phyloP scores from a whole-genome alignment of 140 eudicot genomes.

The Bidens hawaiensis region DNA sequence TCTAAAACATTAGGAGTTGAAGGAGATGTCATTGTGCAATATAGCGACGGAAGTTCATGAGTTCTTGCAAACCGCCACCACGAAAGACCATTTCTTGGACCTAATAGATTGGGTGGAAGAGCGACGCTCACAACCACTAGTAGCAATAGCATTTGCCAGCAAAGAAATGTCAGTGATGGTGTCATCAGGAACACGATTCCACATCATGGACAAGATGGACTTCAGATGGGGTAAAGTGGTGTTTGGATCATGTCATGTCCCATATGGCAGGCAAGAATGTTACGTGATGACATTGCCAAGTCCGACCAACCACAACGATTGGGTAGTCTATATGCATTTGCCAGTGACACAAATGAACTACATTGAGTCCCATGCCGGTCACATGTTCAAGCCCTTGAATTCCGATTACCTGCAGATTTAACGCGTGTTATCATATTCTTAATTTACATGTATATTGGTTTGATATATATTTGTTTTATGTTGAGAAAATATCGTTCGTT shows the following conservation, averaged over 20 bases:
- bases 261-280: slow-evolving; percentile 36
- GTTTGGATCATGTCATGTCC: too few relatives aligned
- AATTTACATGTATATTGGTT: neutral
- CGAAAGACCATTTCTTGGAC: slow-evolving; percentile 31
- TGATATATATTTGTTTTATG: neutral
- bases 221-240: too few relatives aligned
- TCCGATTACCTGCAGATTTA: slow-evolving; percentile 16
- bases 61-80: slow-evolving; percentile 15
- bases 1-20: slow-evolving; percentile 7
- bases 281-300: slow-evolving; percentile 57
- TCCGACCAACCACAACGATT: slow-evolving; percentile 39
- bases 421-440: neutral
- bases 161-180: slow-evolving; percentile 14
- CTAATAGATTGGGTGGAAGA: slow-evolving; percentile 39
- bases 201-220: too few relatives aligned
- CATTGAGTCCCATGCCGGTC: too few relatives aligned
- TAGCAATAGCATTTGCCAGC: slow-evolving; percentile 14
- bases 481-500: neutral
- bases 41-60: slow-evolving; percentile 19
- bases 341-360: slow-evolving; percentile 29
- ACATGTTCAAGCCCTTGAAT: slow-evolving; percentile 36
- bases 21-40: slow-evolving; percentile 11
- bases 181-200: too few relatives aligned
- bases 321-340: slow-evolving; percentile 61
- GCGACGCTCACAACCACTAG: slow-evolving; percentile 5